phyloP scores from a whole-genome alignment of 2,329 filamentous ascomycete species.

The Claviceps purpurea region DNA sequence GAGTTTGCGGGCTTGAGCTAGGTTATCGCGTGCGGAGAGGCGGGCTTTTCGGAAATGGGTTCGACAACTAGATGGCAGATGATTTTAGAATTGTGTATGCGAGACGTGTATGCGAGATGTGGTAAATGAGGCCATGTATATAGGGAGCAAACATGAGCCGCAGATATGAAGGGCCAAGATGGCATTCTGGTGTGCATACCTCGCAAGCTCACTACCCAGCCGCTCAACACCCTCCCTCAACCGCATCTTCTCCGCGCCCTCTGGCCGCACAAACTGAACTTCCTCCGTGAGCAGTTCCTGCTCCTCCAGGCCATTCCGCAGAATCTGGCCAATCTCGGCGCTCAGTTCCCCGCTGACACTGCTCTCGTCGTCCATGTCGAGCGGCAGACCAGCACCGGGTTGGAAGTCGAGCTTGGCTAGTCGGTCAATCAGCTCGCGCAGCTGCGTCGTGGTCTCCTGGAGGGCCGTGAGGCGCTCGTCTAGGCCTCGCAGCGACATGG shows the following conservation, averaged over 20 bases:
- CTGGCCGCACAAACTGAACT: conserved; percentile 49
- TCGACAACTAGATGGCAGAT: conserved; percentile 32
- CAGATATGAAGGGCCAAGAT: no score
- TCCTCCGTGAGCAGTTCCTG: conserved; percentile 71
- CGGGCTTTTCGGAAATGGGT: conserved; percentile 70
- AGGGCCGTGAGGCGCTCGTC: conserved; percentile 45
- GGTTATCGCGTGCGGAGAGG: conserved; percentile 60
- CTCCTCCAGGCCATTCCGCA: conserved; percentile 72
- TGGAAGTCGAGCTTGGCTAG: conserved; percentile 45
- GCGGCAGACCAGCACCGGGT: conserved; percentile 38
- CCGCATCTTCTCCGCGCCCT: conserved; percentile 47
- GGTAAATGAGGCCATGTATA: no score
- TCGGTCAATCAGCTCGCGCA: conserved; percentile 45
- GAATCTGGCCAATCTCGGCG: conserved; percentile 63
- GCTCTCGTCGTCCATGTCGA: conserved; percentile 33
- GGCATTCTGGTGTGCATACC: conserved; percentile 29
- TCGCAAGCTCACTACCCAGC: conserved; percentile 56
- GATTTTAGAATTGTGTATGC: background rate
- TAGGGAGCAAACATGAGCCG: no score
- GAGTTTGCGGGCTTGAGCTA: conserved; percentile 58
- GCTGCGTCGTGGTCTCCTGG: conserved; percentile 48
- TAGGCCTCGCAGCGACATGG: conserved; percentile 46
- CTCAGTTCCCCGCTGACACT: conserved; percentile 57
- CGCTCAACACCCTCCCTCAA: conserved; percentile 54
- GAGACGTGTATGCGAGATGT: no score